Base-by-base conservation (phyloP, 805 yeast genomes). In the Starmerella scarabaei region DNA sequence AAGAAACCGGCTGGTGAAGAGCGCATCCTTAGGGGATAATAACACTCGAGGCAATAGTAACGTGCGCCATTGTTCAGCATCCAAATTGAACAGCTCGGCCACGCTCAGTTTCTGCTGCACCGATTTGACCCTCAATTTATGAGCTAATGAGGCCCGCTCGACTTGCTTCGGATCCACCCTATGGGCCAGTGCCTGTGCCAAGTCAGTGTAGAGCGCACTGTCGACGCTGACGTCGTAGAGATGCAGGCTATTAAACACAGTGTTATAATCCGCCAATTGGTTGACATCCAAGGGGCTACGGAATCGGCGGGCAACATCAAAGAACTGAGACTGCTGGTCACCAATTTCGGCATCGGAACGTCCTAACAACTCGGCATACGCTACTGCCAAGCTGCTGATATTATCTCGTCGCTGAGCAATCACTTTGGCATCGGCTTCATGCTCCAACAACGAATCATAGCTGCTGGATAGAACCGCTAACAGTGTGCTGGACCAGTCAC, bases 21-120 rank as follows among this genome's bases (percentile, higher is more conserved):
- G 40, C 2, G 42, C 52, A 18, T 48, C 52, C 6, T 17, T 18
- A 2, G 49, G 48, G 5, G 51, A 47, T 12, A 40, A 23, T 1
- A 40, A 15, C 3, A 40, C 20, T 1, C 52, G 41, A 1, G 46
- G 43, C 1, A 48, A 16, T 2, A 48, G 23, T 2, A 38, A 17
- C 5, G 3, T 9, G 19, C 17, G 15, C 14, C 19, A 35, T 2
- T 36, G 8, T 4, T 30, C 33, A 31, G 28, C 30, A 16, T 30
- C 33, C 11, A 23, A 11, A 7, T 23, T 7, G n/a, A 32, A 32
- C 7, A 32, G 5, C 3, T 35, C 32, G 3, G 27, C 15, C 3
- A 30, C 30, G 8, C 21, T 9, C 4, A 41, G 27, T 5, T 28
- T n/a, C 32, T 37, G 42, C 15, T 16, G 24, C 2, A 35, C 36